Evolutionary conservation across 352 stramenopile species (phyloP).

Genomic region (Phytophthora colocasiae): DNA sequence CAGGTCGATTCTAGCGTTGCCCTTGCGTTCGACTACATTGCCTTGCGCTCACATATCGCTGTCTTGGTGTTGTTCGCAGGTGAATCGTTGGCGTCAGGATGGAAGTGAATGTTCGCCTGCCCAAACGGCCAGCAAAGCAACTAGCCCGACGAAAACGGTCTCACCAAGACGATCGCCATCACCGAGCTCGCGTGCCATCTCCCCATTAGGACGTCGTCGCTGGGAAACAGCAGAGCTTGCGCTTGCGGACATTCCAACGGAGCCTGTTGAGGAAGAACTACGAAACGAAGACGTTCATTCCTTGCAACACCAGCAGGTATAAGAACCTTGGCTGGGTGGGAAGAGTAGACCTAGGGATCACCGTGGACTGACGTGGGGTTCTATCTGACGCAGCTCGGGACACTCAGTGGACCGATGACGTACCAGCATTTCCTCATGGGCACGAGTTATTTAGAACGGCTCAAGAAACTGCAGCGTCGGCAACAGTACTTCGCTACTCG

Average conservation of each 20-base stretch:
- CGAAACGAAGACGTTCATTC: background rate
- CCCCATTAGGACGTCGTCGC: background rate
- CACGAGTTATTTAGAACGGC: conserved; percentile 60
- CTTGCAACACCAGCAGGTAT: conserved; percentile 14
- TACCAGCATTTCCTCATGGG: conserved; percentile 63
- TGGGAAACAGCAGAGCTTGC: conserved; percentile 18
- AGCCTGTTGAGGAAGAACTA: conserved; percentile 8
- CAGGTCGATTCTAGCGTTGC: background rate
- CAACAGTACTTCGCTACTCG: conserved; percentile 6
- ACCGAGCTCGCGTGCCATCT: conserved; percentile 16
- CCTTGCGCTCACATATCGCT: conserved; percentile 1
- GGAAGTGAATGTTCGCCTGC: conserved; percentile 2
- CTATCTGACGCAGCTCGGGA: conserved; percentile 28
- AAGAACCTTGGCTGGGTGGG: background rate
- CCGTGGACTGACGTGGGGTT: conserved; percentile 21
- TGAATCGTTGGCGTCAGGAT: conserved; percentile 9
- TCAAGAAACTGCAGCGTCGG: conserved; percentile 38
- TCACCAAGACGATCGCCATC: conserved; percentile 7
- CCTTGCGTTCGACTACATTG: conserved; percentile 3
- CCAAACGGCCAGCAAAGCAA: background rate
- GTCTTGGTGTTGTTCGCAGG: conserved; percentile 16
- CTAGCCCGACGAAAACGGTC: background rate
- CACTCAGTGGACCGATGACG: conserved; percentile 16
- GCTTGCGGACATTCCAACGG: conserved; percentile 25
- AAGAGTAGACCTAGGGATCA: background rate